Percentiles rank a stretch among this genome's conserved stretches.
Evolutionary conservation across 2,329 filamentous ascomycete species (phyloP).

Genomic region (Alternaria burnsii): DNA sequence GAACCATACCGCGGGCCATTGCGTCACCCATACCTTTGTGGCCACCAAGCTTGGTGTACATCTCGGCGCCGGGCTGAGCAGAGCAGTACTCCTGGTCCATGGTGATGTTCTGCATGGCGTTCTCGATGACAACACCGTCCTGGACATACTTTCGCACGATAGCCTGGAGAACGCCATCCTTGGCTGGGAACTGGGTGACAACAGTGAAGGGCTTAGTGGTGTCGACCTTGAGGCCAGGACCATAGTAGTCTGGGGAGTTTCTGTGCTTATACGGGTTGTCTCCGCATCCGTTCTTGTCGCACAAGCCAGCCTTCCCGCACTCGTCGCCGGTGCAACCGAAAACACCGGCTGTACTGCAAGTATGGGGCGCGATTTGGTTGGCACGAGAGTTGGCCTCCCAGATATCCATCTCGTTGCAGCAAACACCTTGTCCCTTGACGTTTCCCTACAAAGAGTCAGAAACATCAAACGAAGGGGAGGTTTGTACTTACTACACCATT

Average conservation of each 20-base stretch:
- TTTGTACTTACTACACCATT: constrained; percentile 46
- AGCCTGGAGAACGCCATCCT: constrained; percentile 64
- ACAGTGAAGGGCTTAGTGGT: constrained; percentile 69
- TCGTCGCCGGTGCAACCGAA: constrained; percentile 55
- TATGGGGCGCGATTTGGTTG: constrained; percentile 59
- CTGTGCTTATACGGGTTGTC: constrained; percentile 45
- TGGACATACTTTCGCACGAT: constrained; percentile 74
- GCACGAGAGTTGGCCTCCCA: constrained; percentile 63
- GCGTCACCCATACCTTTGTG: constrained; percentile 58
- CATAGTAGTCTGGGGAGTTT: constrained; percentile 40
- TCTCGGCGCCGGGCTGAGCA: constrained; percentile 36
- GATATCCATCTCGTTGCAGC: constrained; percentile 66
- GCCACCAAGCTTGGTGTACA: constrained; percentile 51
- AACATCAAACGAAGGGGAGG: constrained; percentile 25
- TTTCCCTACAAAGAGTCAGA: constrained; percentile 55
- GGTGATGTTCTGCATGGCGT: constrained; percentile 55
- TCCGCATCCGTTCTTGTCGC: constrained; percentile 49
- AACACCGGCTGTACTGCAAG: constrained; percentile 57
- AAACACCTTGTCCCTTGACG: constrained; percentile 56
- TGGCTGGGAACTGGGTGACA: constrained; percentile 72
- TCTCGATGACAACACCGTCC: constrained; percentile 66
- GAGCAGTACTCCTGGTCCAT: constrained; percentile 45
- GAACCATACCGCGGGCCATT: constrained; percentile 61
- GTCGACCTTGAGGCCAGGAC: constrained; percentile 59
- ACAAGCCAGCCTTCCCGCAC: constrained; percentile 48